These are phyloP conservation scores for Tetraselmis chui DNA, from an alignment of 139 green algal genomes.

Conservation along the genomic window DNA sequence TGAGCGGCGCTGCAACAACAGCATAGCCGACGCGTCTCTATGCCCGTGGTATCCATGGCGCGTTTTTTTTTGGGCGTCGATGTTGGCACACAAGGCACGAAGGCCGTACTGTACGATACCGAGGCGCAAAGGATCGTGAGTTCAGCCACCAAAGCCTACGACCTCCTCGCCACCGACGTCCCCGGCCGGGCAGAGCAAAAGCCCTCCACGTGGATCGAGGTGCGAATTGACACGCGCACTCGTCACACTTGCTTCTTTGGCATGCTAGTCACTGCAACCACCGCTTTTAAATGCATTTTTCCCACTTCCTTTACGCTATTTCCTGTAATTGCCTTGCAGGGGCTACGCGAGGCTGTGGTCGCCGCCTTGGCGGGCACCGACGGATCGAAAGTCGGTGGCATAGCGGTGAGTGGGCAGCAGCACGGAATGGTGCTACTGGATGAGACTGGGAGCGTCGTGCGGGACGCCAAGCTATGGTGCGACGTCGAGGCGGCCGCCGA, in stretches of 20 bases:
- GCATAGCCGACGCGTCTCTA: too few relatives aligned
- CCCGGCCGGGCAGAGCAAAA: slow-evolving; percentile 70
- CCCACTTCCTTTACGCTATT: too few relatives aligned
- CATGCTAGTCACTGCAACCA: too few relatives aligned
- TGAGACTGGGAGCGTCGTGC: slow-evolving; percentile 33
- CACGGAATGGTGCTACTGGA: slow-evolving; percentile 80
- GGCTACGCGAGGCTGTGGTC: slow-evolving; percentile 12
- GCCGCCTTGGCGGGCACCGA: slow-evolving; percentile 28
- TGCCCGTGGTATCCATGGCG: too few relatives aligned
- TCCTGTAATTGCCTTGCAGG: too few relatives aligned
- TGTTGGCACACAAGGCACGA: slow-evolving; percentile 65
- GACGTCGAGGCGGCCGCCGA: slow-evolving; percentile 69
- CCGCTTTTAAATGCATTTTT: too few relatives aligned
- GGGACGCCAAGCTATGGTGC: slow-evolving; percentile 77
- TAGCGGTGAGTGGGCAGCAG: slow-evolving; percentile 84
- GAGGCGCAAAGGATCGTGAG: slow-evolving; percentile 31
- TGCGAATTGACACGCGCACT: too few relatives aligned
- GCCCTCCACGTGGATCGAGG: slow-evolving; percentile 63
- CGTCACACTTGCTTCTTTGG: too few relatives aligned
- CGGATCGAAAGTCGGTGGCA: slow-evolving; percentile 26
- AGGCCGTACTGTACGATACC: slow-evolving; percentile 59
- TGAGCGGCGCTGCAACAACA: too few relatives aligned
- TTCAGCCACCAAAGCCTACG: slow-evolving; percentile 38
- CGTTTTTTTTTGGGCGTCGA: slow-evolving; percentile 63
- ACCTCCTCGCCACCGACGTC: slow-evolving; percentile 31